These are phyloP conservation scores for Sesbania bispinosa DNA, from an alignment of 306 rosid genomes.

Conservation along the genomic window DNA sequence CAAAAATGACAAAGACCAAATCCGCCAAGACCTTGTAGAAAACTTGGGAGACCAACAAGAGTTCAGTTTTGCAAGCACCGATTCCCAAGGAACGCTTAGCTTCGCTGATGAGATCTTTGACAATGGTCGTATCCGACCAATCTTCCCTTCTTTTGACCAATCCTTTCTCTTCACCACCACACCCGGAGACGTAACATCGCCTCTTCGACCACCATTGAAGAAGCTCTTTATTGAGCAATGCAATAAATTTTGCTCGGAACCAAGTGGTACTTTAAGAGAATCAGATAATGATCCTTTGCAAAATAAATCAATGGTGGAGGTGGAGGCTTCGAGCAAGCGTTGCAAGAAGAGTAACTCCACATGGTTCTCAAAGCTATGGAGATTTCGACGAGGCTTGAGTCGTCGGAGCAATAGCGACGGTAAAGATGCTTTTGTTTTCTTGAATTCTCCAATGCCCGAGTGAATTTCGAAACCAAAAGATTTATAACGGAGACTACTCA, in stretches of 20 bases:
- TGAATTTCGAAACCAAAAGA: no score
- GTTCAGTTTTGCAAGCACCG: conserved; percentile 43
- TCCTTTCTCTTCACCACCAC: conserved; percentile 18
- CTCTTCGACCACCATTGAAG: conserved; percentile 40
- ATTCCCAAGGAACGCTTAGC: conserved; percentile 44
- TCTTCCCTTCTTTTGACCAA: conserved; percentile 35
- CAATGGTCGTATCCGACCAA: conserved; percentile 49
- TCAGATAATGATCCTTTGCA: no score
- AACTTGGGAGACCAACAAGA: conserved; percentile 33
- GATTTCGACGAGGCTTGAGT: neutral
- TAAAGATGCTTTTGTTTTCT: neutral
- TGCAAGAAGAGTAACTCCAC: conserved; percentile 33
- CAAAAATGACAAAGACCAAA: neutral
- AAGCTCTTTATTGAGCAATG: conserved; percentile 40
- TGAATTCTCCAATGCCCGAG: neutral
- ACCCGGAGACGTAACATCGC: neutral
- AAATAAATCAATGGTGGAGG: neutral
- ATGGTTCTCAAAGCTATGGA: neutral
- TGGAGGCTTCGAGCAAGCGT: neutral
- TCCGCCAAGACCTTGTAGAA: neutral
- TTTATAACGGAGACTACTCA: no score
- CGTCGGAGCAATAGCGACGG: neutral
- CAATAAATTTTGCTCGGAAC: neutral
- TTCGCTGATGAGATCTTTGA: conserved; percentile 55
- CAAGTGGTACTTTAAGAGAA: neutral